Evolutionary conservation across 148 eudicot species (phyloP), one percentile per base, ranked within the genome.

Genomic region (Euryodendron excelsum): DNA sequence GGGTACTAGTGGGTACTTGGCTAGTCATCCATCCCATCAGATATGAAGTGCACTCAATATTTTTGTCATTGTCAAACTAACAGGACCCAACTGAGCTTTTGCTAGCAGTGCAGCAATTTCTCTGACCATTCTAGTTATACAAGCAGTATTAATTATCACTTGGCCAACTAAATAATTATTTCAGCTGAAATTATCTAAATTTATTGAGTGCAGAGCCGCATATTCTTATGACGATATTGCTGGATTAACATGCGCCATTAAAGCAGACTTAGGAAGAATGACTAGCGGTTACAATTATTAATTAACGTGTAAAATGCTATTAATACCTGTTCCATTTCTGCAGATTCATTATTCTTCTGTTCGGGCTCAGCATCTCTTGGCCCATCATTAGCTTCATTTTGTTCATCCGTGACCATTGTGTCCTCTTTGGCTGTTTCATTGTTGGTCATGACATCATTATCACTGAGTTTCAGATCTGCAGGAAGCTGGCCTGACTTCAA

Each of bases 401-500:
- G 82, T 25, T 79, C 86, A 69, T 91, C 97, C 14, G 91, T 86
- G 7, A 77, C 82, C 86, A 91, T 86, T 74, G 83, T 89, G 69
- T 93, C 93, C 76, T 84, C 85, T 47, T 87, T 77, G 58, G 79
- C 67, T 76, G 71, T 83, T 30, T 63, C 89, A 44, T 73, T 79
- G 71, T 44, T 78, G 58, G 82, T 75, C 44, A 73, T 74, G 50
- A 63, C 80, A 44, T 85, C 91, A 72, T 25, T 17, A 44, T 85
- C 90, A n/a, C 81, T 73, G 61, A 90, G 85, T 82, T 74, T 84
- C 53, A 96, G 77, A 82, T 96, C 97, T 34, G 88, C 92, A 61
- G 99, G 99, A 85, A 96, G 90, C 88, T 90, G 89, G 58, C 99
- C 99, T 0, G 97, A 88, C 79, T 89, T 87, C 73, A 94, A 79